Base-by-base conservation (phyloP, 2,329 filamentous ascomycete genomes). In the Aspergillus sclerotialis region DNA sequence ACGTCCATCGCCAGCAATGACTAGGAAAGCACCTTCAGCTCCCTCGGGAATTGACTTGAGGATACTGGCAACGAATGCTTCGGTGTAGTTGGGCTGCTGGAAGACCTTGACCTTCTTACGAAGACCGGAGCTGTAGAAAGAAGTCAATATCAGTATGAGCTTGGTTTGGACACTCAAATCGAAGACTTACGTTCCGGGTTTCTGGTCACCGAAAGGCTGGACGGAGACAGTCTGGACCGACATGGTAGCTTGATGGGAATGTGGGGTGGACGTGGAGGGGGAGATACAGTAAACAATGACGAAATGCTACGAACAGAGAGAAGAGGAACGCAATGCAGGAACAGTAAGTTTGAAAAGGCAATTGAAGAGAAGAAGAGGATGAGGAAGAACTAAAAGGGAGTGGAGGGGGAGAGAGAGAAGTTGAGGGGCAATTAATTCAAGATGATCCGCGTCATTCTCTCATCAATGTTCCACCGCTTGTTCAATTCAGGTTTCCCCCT, bases 21-120 rank as follows among this genome's bases (percentile, higher is more conserved):
- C 90, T 47, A 98, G 81, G 69, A 86, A 90, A 29, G 87, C 77
- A 51, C 80, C 89, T 57, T 95, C 70, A 35, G 74, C 89, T 44
- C 92, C 92, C 66, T 98, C 92, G 19, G 92, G 92, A 54, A 98
- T 98, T 33, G 92, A 94, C 43, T 94, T 79, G 49, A 98, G 78
- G 61, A 95, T 94, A 65, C 87, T 90, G 46, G 90, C 76, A 50
- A 98, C 78, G 64, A 98, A 98, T 33, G 90, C 80, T 69, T 98
- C 92, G 66, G 86, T 89, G 76, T 98, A 98, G 70, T 98, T 78
- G 40, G 81, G 74, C 67, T 95, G 75, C 67, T 98, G 87, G 75
- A 98, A 98, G 61, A 94, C 85, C 58, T 86, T 88, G 70, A 96
- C 92, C 79, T 94, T 96, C 72, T 98, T 98, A 47, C 92, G 88